Base-by-base conservation (phyloP, 768 basidiomycete genomes). In the Clitopilus hobsonii region DNA sequence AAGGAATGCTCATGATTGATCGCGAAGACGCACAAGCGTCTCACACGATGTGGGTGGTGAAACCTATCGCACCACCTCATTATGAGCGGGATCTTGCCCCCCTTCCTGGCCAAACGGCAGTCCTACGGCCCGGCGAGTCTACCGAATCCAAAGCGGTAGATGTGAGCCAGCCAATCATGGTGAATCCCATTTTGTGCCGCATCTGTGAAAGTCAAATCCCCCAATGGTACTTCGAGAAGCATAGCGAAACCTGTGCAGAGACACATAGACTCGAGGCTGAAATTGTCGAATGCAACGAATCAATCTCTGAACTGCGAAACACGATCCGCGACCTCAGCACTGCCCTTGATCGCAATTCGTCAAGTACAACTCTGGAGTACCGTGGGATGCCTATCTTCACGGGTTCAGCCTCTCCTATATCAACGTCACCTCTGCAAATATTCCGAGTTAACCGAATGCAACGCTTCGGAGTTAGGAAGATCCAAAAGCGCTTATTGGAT, bases 141-240 rank as follows among this genome's bases (percentile, higher is more conserved):
- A 75, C 77, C 41, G 41, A 45, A 45, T 45, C 41, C 41, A 45
- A 45, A 45, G 41, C 41, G 2, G 41, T 45, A 10, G 41, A 45
- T 23, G 41, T 45, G 2, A 45, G 18, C n/a, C 82, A 85, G 20
- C 85, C 88, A 22, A 88, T 98, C 71, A 88, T 85, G 65, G 85
- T 82, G 23, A 84, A 91, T 56, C 85, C 82, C 25, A 91, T 98
- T 51, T 79, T 99, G 20, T 98, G 97, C 73, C 90, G 97, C 26
- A 99, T 99, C 58, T 99, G 97, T 76, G 97, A 99, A 72, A 86
- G 89, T 65, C 87, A 90, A 61, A 90, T 98, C 55, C 95, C 96
- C 2, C 91, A 96, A 58, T 99, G 97, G 97, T 99, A 94, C 75
- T 99, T 99, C 68, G 97, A 98, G 75, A 98, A 98, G 75, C 97